phyloP scores from a whole-genome alignment of 805 yeast species.

The Wickerhamomyces rabaulensis region DNA sequence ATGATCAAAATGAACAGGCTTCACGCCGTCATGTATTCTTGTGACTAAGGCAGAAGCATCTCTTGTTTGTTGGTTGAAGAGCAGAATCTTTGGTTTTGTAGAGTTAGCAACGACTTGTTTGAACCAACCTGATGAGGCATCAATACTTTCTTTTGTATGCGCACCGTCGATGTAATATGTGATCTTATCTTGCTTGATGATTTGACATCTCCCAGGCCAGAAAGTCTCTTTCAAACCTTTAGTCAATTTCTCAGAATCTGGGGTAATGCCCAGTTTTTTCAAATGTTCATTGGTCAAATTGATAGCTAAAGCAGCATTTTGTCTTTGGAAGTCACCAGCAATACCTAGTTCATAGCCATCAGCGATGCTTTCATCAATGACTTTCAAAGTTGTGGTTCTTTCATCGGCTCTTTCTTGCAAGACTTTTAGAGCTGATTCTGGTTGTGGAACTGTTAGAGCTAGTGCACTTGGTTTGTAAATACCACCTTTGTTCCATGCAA shows the following conservation, averaged over 20 bases:
- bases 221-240: conserved; percentile 60
- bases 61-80: conserved; percentile 94
- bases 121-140: conserved; percentile 83
- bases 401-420: conserved; percentile 67
- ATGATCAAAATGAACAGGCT: conserved; percentile 53
- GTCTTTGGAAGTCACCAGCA: conserved; percentile 77
- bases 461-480: conserved; percentile 68
- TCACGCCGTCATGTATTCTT: conserved; percentile 41
- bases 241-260: conserved; percentile 21
- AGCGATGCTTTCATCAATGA: conserved; percentile 39
- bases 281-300: conserved; percentile 62
- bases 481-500: conserved; percentile 96
- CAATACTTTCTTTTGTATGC: conserved; percentile 84
- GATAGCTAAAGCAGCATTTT: conserved; percentile 86
- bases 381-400: conserved; percentile 42
- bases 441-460: conserved; percentile 63
- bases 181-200: conserved; percentile 39
- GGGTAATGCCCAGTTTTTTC: conserved; percentile 37
- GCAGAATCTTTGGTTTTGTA: conserved; percentile 40
- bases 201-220: conserved; percentile 98
- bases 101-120: conserved; percentile 29
- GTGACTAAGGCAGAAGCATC: conserved; percentile 66
- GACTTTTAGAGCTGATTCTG: conserved; percentile 50
- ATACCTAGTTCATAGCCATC: conserved; percentile 50
- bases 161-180: conserved; percentile 96